These are phyloP conservation scores for Leccinum solheimii DNA, from an alignment of 1,284 basidiomycete genomes.

Conservation along the genomic window DNA sequence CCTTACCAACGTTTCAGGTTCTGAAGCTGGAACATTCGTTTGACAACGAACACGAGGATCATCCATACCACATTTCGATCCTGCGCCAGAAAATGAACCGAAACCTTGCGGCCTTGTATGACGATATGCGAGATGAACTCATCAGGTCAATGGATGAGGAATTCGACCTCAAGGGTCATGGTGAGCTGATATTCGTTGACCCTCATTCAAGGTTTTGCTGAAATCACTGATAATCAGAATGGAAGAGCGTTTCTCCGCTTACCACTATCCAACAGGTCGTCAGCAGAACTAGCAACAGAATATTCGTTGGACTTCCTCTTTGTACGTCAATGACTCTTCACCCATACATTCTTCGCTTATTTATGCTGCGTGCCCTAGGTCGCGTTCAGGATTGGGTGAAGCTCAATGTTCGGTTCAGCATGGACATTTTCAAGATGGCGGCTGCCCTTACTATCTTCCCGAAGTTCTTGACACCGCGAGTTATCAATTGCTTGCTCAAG, in stretches of 20 bases:
- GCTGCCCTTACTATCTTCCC: conserved; percentile 39
- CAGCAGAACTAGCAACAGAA: conserved; percentile 37
- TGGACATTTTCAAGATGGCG: conserved; percentile 35
- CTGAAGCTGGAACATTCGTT: conserved; percentile 14
- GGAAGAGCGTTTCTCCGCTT: conserved; percentile 28
- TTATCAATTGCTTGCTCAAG: neutral
- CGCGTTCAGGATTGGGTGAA: conserved; percentile 38
- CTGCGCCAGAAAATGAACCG: conserved; percentile 34
- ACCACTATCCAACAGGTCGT: conserved; percentile 29
- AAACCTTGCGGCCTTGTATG: conserved; percentile 28
- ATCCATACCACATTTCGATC: conserved; percentile 33
- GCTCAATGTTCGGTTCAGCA: conserved; percentile 37
- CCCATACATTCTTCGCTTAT: neutral
- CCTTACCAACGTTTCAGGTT: neutral
- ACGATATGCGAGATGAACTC: conserved; percentile 38
- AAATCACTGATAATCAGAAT: conserved; percentile 24
- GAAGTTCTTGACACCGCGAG: conserved; percentile 40
- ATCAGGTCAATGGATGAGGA: conserved; percentile 30
- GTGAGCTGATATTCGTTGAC: conserved; percentile 11
- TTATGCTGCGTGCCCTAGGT: conserved; percentile 30
- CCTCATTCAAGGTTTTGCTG: neutral
- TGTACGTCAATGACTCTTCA: conserved; percentile 29
- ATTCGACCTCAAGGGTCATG: conserved; percentile 18
- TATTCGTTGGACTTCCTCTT: conserved; percentile 42
- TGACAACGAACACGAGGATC: conserved; percentile 22